Evolutionary conservation across 768 basidiomycete genomes (phyloP).

Genomic region (Lyophyllum atratum): DNA sequence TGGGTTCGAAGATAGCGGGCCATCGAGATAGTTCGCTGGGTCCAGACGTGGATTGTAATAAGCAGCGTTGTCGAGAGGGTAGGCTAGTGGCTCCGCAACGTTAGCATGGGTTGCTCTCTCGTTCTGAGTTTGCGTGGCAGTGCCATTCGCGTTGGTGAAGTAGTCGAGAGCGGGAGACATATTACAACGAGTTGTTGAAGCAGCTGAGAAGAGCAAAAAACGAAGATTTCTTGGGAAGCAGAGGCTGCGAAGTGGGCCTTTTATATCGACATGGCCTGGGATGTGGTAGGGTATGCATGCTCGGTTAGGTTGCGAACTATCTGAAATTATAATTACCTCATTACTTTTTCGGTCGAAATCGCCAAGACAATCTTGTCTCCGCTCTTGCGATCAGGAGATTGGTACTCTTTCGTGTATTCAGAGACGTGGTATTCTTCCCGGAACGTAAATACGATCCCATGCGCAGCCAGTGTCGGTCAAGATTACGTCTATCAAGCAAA

Average conservation of each 20-base stretch:
- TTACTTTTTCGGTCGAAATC: conserved; percentile 12
- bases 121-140: conserved; percentile 2
- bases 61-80: conserved; percentile 12
- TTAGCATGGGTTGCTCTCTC: background rate
- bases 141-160: conserved; percentile 14
- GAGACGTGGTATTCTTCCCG: background rate
- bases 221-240: background rate
- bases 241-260: background rate
- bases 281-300: background rate
- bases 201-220: background rate
- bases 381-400: conserved; percentile 1
- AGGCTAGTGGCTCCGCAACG: background rate
- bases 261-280: background rate
- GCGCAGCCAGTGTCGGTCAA: background rate
- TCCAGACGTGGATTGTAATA: conserved; percentile 74
- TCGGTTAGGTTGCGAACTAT: background rate
- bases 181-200: background rate
- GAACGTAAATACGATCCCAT: conserved; percentile 4
- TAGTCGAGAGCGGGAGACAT: conserved; percentile 26
- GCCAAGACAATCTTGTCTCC: conserved; percentile 10
- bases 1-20: conserved; percentile 67
- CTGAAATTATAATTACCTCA: background rate
- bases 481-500: background rate
- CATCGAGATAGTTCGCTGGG: conserved; percentile 67
- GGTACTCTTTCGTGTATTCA: background rate